Evolutionary conservation across 768 basidiomycete genomes (phyloP), one percentile per base, ranked within the genome.

Genomic region (Boletus speciosus): DNA sequence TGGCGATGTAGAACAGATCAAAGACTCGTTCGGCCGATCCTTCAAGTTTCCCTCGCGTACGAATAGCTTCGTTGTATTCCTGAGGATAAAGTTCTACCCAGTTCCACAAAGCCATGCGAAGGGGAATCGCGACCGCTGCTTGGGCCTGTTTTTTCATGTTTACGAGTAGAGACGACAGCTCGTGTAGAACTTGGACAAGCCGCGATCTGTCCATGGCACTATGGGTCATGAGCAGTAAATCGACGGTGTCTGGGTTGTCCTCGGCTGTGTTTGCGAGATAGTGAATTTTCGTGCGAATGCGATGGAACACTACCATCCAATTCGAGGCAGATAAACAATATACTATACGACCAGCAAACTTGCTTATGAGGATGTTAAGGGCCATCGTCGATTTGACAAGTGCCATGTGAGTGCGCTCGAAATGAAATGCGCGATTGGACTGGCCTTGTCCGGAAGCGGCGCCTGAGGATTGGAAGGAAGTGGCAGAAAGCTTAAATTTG

Each of bases 301-400:
- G 79, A 21, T 77, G 70, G 61, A 88, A 83, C 15, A 96, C 86
- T 8, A 89, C 81, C 48, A 72, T 67, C 92, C 93, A 97, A 67
- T 96, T 95, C 12, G 88, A 87, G 1, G 89, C 86, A 2, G 93
- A 93, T 16, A 98, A 78, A 65, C 88, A 86, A 65, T 88, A 93
- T 27, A 96, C 81, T 57, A 95, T 84, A 46, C 86, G 82, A 11
- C 89, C 88, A 21, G 88, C 80, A 61, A 80, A 90, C 64, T 85
- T 84, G 49, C 81, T 78, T 55, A 91, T 84, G 25, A 87, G 74
- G 21, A 75, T 73, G 57, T 81, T 84, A 47, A 90, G 74, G 7
- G 83, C 75, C 49, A 76, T 66, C 1, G 79, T 64, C 0, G 82
- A 83, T 52, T 77, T 79, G 35, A 83, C 72, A 16, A 85, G 74